Evolutionary conservation across 192 early-diverging fungal species (phyloP), one percentile per base, ranked within the genome.

Genomic region (Coemansia sp.): DNA sequence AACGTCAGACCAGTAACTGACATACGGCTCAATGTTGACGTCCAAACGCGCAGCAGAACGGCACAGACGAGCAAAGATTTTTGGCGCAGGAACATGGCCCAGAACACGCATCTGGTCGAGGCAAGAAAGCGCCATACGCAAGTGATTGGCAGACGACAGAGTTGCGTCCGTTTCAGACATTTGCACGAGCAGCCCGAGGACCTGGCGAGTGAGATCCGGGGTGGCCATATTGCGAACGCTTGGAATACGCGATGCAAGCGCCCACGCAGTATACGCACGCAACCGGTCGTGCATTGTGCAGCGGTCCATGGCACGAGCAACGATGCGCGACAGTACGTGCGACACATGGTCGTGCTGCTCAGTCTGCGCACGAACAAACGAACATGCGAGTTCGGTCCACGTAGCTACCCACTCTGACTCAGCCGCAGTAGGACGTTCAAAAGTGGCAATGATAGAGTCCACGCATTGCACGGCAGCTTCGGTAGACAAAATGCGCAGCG

Each of bases 21-120:
- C 35, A 11, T 60, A 41, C 2, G 51, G 24, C 2, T 61, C 54
- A 32, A 80, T 38, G 19, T 75, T 62, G 5, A 75, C 27, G 0
- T 48, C 15, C 27, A 45, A 9, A 12, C 38, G 60, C 0, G 54
- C 29, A 2, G 72, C 77, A 8, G 60, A 62, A 5, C 32, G 15
- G 19, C 62, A 50, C 41, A 80, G 39, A 5, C 52, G n/a, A 23
- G 65, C 77, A 15, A 74, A 45, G 14, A 54, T 57, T 4, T 17
- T 23, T 3, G 8, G 17, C 0, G 45, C 2, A 6, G 69, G 72
- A 1, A 51, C 41, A 43, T 80, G 77, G 21, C 35, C 58, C 12
- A 71, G 50, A 2, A 15, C 45, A 5, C 59, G 68, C 72, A 80
- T 80, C 6, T 19, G 66, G 37, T 63, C 63, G 43, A 80, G 62